Evolutionary conservation across 805 yeast species (phyloP).

Genomic region (Kuraishia ogatae): DNA sequence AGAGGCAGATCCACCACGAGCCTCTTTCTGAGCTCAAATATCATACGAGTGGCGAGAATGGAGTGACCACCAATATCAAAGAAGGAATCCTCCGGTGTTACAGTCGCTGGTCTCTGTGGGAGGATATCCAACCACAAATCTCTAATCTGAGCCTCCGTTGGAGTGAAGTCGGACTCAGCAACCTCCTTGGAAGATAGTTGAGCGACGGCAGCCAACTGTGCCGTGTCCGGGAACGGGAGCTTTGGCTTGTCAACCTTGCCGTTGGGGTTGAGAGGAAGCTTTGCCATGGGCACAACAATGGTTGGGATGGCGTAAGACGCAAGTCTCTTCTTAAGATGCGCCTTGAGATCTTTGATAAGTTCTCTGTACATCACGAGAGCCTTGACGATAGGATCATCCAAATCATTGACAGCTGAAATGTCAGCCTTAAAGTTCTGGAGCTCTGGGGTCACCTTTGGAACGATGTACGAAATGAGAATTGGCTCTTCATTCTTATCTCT

Average conservation of each 20-base stretch:
- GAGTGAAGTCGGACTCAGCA: slow-evolving; percentile 47
- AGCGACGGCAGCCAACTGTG: slow-evolving; percentile 74
- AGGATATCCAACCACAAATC: slow-evolving; percentile 82
- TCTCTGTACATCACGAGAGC: slow-evolving; percentile 73
- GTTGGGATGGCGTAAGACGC: slow-evolving; percentile 94
- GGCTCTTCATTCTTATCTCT: slow-evolving; percentile 92
- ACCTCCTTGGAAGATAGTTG: slow-evolving; percentile 33
- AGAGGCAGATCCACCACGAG: slow-evolving; percentile 78
- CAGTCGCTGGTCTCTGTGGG: slow-evolving; percentile 76
- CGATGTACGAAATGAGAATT: slow-evolving; percentile 82
- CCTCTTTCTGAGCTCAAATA: slow-evolving; percentile 77
- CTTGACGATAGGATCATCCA: slow-evolving; percentile 58
- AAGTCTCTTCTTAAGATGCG: slow-evolving; percentile 77
- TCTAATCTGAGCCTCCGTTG: slow-evolving; percentile 57
- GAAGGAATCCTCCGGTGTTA: slow-evolving; percentile 78
- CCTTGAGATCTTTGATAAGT: slow-evolving; percentile 72
- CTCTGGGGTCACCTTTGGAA: slow-evolving; percentile 52
- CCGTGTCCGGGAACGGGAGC: slow-evolving; percentile 87
- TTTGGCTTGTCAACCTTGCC: slow-evolving; percentile 98
- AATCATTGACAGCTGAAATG: slow-evolving; percentile 34
- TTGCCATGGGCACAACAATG: slow-evolving; percentile 76
- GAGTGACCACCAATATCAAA: slow-evolving; percentile 98
- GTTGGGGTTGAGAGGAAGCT: slow-evolving; percentile 91
- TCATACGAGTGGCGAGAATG: slow-evolving; percentile 93
- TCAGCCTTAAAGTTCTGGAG: slow-evolving; percentile 41